Base-by-base conservation (phyloP, 2,329 filamentous ascomycete genomes). In the Colletotrichum lindemuthianum region DNA sequence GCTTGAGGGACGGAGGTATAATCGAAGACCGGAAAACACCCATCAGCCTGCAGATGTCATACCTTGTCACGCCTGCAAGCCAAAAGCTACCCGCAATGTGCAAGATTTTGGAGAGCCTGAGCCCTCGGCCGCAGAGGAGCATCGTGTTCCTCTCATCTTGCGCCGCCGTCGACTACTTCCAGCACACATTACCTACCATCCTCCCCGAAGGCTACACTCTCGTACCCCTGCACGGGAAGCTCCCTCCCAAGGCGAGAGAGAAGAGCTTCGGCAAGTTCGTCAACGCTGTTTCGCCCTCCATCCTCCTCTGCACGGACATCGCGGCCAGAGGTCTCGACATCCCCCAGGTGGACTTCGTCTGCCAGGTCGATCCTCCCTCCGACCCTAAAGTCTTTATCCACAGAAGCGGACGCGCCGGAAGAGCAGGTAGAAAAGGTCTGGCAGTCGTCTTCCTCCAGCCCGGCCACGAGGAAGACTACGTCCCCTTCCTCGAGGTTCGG, bases 351-450 rank as follows among this genome's bases (percentile, higher is more conserved):
- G 95, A 97, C 73, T 84, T 97, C 2, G 94, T 97, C 5, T 86
- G 97, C 1, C 95, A 97, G 74, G 83, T 97, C 47, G 94, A 97
- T 74, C 91, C 71, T 78, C 93, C 73, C 1, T 92, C 90, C 44
- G 94, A 97, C 71, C 92, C 94, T 0, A 98, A 98, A 75, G 93
- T 92, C 10, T 98, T 98, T 72, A 92, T 99, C 65, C 96, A 99
- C 77, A 90, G 96, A 6, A 91, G 96, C 34, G 96, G 96, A 1
- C 86, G 96, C 68, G 93, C 96, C 1, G 96, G 96, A 0, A 86
- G 96, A 24, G 97, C 97, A 74, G 94, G 94, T 0, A 86, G 95
- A 67, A 89, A 90, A 66, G 96, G 96, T 0, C 79, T 97, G 16
- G 93, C 93, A 12, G 87, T 98, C 2, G 89, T 96, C 1, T 90